Evolutionary conservation across 352 stramenopile genomes (phyloP), one percentile per base, ranked within the genome.

Genomic region (Globisporangium polare): DNA sequence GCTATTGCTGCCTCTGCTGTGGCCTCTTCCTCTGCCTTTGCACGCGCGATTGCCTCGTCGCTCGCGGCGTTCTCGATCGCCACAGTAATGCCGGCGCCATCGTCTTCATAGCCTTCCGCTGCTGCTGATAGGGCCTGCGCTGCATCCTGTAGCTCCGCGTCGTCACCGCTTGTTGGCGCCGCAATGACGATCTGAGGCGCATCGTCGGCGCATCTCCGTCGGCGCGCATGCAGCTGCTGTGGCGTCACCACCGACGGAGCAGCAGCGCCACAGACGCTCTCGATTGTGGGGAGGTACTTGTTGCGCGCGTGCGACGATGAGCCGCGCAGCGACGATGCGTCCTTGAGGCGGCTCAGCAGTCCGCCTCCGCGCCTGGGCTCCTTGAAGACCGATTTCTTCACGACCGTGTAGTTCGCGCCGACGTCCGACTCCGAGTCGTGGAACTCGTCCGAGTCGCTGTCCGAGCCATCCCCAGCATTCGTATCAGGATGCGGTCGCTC

Each of bases 311-410:
- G 18, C 18, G 60, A 67, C 17, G 65, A 67, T 15, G 65, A 54
- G 47, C 50, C 41, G 18, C 41, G 58, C 35, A 66, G 51, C 2
- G 56, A 65, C 6, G 67, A 62, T 9, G 53, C 72, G 46, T 74
- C 70, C 27, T 71, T 68, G 46, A 80, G 54, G 18, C 73, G 69
- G 15, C 55, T 59, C 4, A 80, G 50, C n/a, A 78, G 69, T 0
- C 63, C 58, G 2, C 72, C 72, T 9, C 27, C 18, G 15, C 33
- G 42, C 35, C 62, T 67, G 24, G 54, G 26, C 20, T 81, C 67
- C 43, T 86, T 88, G 72, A 81, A 89, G 20, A 88, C 80, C 52
- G 81, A 89, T 54, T 90, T 90, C 51, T 77, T 82, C 18, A 90
- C 79, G 27, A 90, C 45, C 17, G 71, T 60, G 37, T 75, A 75